Evolutionary conservation across 768 basidiomycete genomes (phyloP), one percentile per base, ranked within the genome.

Genomic region (Mycena haematopus): DNA sequence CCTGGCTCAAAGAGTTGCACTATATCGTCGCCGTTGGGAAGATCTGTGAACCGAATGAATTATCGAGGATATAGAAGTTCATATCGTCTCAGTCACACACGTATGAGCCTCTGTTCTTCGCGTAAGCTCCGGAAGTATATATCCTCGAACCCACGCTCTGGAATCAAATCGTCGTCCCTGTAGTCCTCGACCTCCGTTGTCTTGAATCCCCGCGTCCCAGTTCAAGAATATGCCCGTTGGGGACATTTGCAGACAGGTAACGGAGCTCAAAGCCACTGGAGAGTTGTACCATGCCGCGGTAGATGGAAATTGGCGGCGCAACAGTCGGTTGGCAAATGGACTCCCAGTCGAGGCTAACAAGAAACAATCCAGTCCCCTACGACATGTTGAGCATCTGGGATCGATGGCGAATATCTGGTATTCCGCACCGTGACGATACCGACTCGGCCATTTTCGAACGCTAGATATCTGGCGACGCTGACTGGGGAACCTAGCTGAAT

Each of bases 281-380:
- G 5, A 21, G 46, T 66, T 66, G 21, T 63, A 66, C 61, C 62
- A 66, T 31, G 61, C 61, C 17, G 57, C 62, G 65, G 15, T 60
- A 45, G 15, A 66, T 31, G 5, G 44, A 46, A 14, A 59, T 42
- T 11, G 1, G 46, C 24, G 58, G 51, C 6, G 60, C 36, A 21
- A 59, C 53, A 38, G n/a, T 13, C 15, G 38, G 22, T 9, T 52
- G 13, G 4, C 10, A 35, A 17, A 36, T 15, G n/a, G 57, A 46
- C 14, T 66, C 65, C 9, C 45, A 63, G 35, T 63, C 65, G 50
- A 62, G 9, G 47, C 29, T 35, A 17, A 66, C 50, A 27, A 66
- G 38, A 13, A 59, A 66, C n/a, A 66, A 6, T 22, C 65, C 65
- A 27, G 65, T 66, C 2, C 53, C 62, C 63, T 65, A 44, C 6